Conservation (phyloP, 2,329 filamentous ascomycete genomes). For the Aspergillus sp. region DNA sequence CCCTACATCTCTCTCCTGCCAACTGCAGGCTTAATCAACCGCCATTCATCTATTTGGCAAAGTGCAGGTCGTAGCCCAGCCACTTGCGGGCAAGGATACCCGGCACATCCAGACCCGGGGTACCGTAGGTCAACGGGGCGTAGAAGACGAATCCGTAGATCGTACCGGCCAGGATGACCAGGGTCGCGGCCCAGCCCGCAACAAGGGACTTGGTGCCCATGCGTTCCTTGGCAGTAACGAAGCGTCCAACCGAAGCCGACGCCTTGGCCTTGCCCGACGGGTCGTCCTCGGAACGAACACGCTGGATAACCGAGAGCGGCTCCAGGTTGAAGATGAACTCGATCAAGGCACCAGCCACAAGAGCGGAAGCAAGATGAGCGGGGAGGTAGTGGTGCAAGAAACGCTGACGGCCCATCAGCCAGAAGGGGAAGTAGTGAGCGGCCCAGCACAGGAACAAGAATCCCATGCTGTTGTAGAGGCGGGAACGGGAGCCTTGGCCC, state of each 20-base stretch:
- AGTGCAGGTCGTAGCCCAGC: constrained; percentile 96
- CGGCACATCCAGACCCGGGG: constrained; percentile 78
- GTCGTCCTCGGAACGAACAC: constrained; percentile 48
- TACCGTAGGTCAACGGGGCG: constrained; percentile 91
- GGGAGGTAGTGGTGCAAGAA: constrained; percentile 98
- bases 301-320: constrained; percentile 49
- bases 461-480: constrained; percentile 95
- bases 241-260: constrained; percentile 49
- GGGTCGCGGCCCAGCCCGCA: constrained; percentile 75
- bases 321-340: constrained; percentile 97
- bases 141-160: constrained; percentile 88
- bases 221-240: constrained; percentile 77
- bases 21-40: not conserved
- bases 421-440: constrained; percentile 96
- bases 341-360: constrained; percentile 86
- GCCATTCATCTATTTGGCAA: constrained; percentile 74
- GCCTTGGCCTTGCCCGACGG: constrained; percentile 45
- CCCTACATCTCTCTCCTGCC: not conserved
- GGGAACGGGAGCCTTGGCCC: constrained; percentile 76
- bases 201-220: constrained; percentile 76
- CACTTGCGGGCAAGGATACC: constrained; percentile 85
- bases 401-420: constrained; percentile 94
- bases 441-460: constrained; percentile 99
- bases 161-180: constrained; percentile 67
- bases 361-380: constrained; percentile 83